Percentiles rank a stretch among this genome's conserved stretches.
phyloP scores from a whole-genome alignment of 805 yeast genomes.

The Candida andamanensis region DNA sequence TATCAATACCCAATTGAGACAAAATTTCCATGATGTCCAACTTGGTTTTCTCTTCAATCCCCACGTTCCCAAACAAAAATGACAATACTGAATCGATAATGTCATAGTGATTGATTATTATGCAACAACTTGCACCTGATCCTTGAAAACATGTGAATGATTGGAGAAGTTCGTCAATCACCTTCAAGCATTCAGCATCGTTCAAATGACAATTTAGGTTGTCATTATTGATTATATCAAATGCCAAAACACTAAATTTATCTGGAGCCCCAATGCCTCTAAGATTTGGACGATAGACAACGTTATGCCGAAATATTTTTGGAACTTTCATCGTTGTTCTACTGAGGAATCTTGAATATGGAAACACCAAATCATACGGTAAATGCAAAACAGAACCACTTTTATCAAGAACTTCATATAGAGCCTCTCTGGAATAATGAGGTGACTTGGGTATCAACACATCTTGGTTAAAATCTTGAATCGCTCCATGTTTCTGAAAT shows the following conservation, averaged over 20 bases:
- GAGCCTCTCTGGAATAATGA: slow-evolving; percentile 55
- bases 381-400: slow-evolving; percentile 85
- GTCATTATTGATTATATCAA: slow-evolving; percentile 67
- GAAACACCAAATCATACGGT: slow-evolving; percentile 85
- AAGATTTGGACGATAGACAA: slow-evolving; percentile 66
- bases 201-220: slow-evolving; percentile 42
- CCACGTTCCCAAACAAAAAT: slow-evolving; percentile 77
- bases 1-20: slow-evolving; percentile 73
- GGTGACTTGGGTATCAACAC: slow-evolving; percentile 77
- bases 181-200: slow-evolving; percentile 87
- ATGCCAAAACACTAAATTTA: slow-evolving; percentile 76
- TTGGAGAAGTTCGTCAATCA: slow-evolving; percentile 66
- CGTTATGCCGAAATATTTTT: slow-evolving; percentile 71
- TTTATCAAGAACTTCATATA: slow-evolving; percentile 76
- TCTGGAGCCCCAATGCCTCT: slow-evolving; percentile 65
- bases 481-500: slow-evolving; percentile 81
- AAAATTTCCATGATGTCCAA: slow-evolving; percentile 62
- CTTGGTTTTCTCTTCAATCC: slow-evolving; percentile 56
- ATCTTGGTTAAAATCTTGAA: slow-evolving; percentile 63
- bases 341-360: slow-evolving; percentile 82
- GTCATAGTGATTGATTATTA: slow-evolving; percentile 77
- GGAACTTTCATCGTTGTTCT: slow-evolving; percentile 45
- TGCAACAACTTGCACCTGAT: slow-evolving; percentile 44
- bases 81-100: slow-evolving; percentile 59
- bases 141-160: slow-evolving; percentile 61